Evolutionary conservation across 495 filamentous ascomycete species (phyloP).

Genomic region (Podospora pseudoanserina): DNA sequence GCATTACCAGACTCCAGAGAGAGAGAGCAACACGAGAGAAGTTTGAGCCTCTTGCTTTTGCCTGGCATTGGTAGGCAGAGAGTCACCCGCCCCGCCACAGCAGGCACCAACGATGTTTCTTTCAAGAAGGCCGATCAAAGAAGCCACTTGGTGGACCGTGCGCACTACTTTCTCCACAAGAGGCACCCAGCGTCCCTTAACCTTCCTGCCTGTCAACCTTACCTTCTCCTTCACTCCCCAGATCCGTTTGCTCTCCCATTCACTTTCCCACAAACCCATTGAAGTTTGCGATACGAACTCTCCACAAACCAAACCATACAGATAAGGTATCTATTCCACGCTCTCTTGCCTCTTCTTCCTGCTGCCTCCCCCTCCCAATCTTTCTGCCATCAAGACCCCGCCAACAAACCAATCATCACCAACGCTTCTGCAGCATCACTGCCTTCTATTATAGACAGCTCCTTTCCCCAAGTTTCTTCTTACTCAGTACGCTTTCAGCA

Average conservation of each 20-base stretch:
- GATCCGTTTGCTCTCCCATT: not conserved
- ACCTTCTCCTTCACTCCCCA: too few species aligned
- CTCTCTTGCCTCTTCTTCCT: not conserved
- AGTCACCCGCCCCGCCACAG: not conserved
- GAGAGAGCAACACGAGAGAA: too few species aligned
- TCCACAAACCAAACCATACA: not conserved
- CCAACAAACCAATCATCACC: conserved; percentile 6
- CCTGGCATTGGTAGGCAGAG: not conserved
- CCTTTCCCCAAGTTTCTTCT: not conserved
- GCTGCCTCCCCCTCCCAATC: not conserved
- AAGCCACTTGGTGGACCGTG: not conserved
- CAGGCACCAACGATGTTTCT: not conserved
- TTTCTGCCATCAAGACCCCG: not conserved
- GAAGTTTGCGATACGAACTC: not conserved
- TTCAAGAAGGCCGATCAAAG: not conserved
- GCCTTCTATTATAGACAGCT: not conserved
- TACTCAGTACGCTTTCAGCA: not conserved
- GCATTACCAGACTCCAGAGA: too few species aligned
- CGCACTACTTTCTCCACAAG: not conserved
- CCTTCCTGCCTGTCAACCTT: not conserved
- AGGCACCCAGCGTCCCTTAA: not conserved
- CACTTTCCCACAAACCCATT: not conserved
- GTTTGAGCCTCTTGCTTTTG: not conserved
- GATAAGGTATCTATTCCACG: not conserved
- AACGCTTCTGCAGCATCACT: conserved; percentile 4